Evolutionary conservation across 768 basidiomycete genomes (phyloP), one percentile per base, ranked within the genome.

Genomic region (Tylopilus sp.): DNA sequence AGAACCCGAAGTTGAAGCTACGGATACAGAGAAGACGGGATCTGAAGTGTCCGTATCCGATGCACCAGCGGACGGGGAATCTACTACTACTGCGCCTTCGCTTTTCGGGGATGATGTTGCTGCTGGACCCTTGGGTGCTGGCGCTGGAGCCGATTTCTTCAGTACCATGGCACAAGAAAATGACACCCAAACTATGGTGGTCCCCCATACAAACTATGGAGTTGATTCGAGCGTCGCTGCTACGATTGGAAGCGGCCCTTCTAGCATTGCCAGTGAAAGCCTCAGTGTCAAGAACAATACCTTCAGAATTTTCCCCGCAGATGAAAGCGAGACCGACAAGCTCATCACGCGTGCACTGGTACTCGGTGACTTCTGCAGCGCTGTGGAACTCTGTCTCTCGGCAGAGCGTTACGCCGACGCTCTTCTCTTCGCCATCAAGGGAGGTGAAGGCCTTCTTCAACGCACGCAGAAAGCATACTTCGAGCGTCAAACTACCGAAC

Each of bases 401-500:
- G 81, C 86, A 0, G 88, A 93, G 45, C 81, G 95, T 26, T 98
- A 83, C 60, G 95, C 97, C 1, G 97, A 99, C 63, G 97, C 97
- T 0, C 88, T 98, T 46, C 77, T 99, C 12, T 81, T 98, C 12
- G 92, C 97, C 26, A 93, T 89, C 17, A 86, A 88, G 55, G 95
- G 95, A 17, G 93, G 94, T 0, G 79, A 86, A 0, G 92, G 91
- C 26, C 83, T 98, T 17, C 75, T 99, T 31, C 80, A 84, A 33
- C 83, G 82, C 48, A 95, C 94, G 0, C 94, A 98, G 64, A 90
- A 90, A 67, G 86, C 91, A 0, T 98, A 98, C 71, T 98, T 98
- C 62, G 90, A 89, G 62, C 80, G 82, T 26, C 81, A 84, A 47
- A 89, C 91, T 1, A 77, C 81, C 9, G 71, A 80, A 1, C 71